Evolutionary conservation across 495 filamentous ascomycete genomes (phyloP), one percentile per base, ranked within the genome.

Genomic region (Haplographium delicatum): DNA sequence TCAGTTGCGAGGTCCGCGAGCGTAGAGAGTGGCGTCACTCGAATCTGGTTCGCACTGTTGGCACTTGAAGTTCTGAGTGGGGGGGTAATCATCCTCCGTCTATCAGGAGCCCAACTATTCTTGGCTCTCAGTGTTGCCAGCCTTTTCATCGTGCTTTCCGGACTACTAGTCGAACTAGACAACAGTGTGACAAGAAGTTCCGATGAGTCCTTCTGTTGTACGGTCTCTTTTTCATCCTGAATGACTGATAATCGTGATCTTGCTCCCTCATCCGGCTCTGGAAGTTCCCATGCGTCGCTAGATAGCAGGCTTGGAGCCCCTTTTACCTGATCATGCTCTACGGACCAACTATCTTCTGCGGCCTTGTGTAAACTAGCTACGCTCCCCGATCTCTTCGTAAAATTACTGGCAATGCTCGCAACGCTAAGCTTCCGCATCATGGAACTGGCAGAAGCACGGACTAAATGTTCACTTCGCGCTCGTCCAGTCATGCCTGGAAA

Each of bases 351-450:
- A 27, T 57, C 58, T 24, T 57, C 58, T 2, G 47, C 30, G 26
- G 41, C 47, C 42, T 42, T 51, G 15, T 54, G 53, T 19, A 74
- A 47, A 56, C 70, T 72, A 7, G 69, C 66, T 51, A 71, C 67
- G 57, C 73, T 77, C 19, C 71, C 63, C 20, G 82, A 83, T 49
- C 83, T 72, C 57, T 78, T 83, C 34, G 74, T 74, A 60, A 88
- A 83, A 53, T 73, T 78, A 59, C 70, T 76, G 7, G 80, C 68
- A 53, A 86, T 82, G 64, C 79, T 84, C 42, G 83, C 84, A 42
- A 81, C 82, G 61, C 86, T 93, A 18, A 95, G 72, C 60, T 87
- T 90, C 34, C 88, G 79, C 75, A 93, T 93, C 60, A 95, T 78
- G 1, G 85, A 85, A 39, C 82, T 85, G 1, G 85, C 83, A 3